Percentiles rank a stretch among this genome's conserved stretches.
These are phyloP conservation scores for Tieghemiomyces parasiticus DNA, from an alignment of 192 early-diverging fungal species.

Conservation along the genomic window DNA sequence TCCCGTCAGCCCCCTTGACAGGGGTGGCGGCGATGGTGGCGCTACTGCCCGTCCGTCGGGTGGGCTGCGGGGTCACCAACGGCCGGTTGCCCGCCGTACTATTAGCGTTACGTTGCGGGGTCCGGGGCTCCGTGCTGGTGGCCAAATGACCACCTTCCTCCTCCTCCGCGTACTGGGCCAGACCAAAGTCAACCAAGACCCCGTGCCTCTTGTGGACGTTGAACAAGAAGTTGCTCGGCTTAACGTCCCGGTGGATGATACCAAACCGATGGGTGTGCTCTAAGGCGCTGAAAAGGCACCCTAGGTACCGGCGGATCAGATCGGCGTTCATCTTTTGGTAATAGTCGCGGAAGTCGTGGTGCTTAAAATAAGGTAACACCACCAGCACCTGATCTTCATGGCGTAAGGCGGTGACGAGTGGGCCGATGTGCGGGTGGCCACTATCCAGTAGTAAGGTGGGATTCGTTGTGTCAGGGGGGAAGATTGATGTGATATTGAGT, in stretches of 20 bases:
- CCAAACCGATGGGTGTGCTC: slow-evolving; percentile 46
- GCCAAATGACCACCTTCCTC: too few relatives aligned
- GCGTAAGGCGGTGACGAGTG: slow-evolving; percentile 64
- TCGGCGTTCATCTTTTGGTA: slow-evolving; percentile 39
- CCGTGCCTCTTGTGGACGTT: slow-evolving; percentile 49
- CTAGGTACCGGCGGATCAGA: slow-evolving; percentile 66
- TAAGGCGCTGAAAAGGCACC: slow-evolving; percentile 52
- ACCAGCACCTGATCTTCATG: slow-evolving; percentile 67
- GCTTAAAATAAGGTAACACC: slow-evolving; percentile 70
- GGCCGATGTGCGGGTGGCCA: slow-evolving; percentile 54
- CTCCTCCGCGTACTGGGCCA: slow-evolving; percentile 39
- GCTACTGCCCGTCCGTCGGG: neutral
- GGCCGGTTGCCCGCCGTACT: neutral
- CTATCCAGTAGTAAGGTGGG: too few relatives aligned
- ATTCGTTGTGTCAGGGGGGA: too few relatives aligned
- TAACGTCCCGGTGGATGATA: slow-evolving; percentile 87
- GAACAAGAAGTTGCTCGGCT: slow-evolving; percentile 93
- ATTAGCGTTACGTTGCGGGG: neutral
- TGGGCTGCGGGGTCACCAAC: neutral
- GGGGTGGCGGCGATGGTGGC: neutral
- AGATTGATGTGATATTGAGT: too few relatives aligned
- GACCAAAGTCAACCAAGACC: slow-evolving; percentile 83
- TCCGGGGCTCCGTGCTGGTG: neutral
- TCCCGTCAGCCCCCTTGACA: neutral
- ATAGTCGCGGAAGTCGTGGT: slow-evolving; percentile 66